Evolutionary conservation across 257 asterid species (phyloP), one percentile per base, ranked within the genome.

Genomic region (Nicotiana otophora): DNA sequence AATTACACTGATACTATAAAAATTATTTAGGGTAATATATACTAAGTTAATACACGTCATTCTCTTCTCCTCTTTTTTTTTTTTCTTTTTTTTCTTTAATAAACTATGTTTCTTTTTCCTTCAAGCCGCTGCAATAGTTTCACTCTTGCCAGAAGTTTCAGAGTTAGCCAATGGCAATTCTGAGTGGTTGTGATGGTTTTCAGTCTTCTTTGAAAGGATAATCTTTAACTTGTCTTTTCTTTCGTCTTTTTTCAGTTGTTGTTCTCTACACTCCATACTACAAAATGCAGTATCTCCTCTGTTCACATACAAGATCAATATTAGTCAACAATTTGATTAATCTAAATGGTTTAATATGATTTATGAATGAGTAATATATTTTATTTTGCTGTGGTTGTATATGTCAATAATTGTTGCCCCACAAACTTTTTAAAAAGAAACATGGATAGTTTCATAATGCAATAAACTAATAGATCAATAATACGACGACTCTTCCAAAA

Each of bases 221-320:
- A n/a, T 19, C 16, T 16, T 68, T 16, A 26, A 17, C 20, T 81
- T 84, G 34, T 89, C 90, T 10, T 85, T 84, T 58, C 77, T 78
- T 69, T 89, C 88, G 26, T 89, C 92, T 10, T 84, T 86, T 42
- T 85, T 85, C 61, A 89, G 86, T 77, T 78, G 82, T 76, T 86
- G 85, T 36, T 87, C 92, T 70, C 92, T 86, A 86, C 92, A 89
- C 69, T 89, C 89, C 83, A 78, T 79, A 74, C 90, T 89, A 83
- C 92, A 89, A 79, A 87, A 89, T 80, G 92, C 87, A 5, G 86
- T 62, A 68, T 89, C 89, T 36, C 92, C 92, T 87, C 92, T 89
- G 80, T 36, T 60, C 60, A 36, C 23, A n/a, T 7, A 28, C 0
- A 10, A 77, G 10, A 9, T 19, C 6, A 46, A 14, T 70, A 42